phyloP scores from a whole-genome alignment of 352 stramenopile genomes.

The Pythium dissotocum region DNA sequence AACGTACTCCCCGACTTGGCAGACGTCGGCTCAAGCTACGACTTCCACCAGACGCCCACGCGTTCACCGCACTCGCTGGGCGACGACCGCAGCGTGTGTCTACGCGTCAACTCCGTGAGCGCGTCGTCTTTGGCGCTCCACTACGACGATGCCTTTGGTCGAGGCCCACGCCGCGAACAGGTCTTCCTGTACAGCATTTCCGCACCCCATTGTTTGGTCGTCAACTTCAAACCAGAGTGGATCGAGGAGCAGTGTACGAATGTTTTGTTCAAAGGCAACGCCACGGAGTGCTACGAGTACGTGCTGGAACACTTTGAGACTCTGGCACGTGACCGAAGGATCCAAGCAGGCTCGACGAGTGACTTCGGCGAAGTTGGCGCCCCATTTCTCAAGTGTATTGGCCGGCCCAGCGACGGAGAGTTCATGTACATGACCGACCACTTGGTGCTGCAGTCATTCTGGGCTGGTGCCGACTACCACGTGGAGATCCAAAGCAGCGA shows the following conservation, averaged over 20 bases:
- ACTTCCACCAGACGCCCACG: constrained; percentile 27
- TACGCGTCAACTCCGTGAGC: constrained; percentile 33
- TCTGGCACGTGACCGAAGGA: neutral
- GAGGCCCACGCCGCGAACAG: constrained; percentile 20
- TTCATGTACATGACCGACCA: constrained; percentile 24
- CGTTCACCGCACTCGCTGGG: constrained; percentile 20
- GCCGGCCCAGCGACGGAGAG: neutral
- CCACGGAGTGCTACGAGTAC: constrained; percentile 1
- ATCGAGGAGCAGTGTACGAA: neutral
- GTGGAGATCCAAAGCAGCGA: constrained; percentile 18
- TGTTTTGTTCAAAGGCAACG: neutral
- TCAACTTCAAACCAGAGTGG: neutral
- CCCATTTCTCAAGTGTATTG: constrained; percentile 16
- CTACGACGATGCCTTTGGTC: constrained; percentile 35
- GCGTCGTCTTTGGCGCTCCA: constrained; percentile 24
- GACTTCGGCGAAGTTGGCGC: neutral
- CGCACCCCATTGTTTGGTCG: constrained; percentile 12
- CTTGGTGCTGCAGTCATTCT: constrained; percentile 23
- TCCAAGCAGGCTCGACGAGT: neutral
- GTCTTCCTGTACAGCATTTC: constrained; percentile 36
- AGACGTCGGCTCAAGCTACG: constrained; percentile 26
- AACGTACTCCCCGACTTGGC: constrained; percentile 30
- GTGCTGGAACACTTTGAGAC: neutral
- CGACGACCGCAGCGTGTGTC: constrained; percentile 30
- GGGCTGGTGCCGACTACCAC: constrained; percentile 15